These are phyloP conservation scores for Bocquillonia castaneifolia DNA, from an alignment of 441 rosid genomes.

Conservation along the genomic window DNA sequence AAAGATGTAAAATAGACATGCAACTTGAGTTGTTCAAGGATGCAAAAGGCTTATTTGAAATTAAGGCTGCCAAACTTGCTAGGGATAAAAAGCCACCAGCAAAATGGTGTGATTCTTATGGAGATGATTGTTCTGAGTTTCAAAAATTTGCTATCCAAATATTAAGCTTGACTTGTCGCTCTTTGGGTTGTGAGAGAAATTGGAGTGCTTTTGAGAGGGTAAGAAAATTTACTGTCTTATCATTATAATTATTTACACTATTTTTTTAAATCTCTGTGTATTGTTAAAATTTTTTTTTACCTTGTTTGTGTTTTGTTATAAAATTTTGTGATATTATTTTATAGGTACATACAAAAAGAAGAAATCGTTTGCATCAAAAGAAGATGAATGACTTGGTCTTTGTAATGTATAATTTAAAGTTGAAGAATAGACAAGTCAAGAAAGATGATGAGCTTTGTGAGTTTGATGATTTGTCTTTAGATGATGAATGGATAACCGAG, in stretches of 20 bases:
- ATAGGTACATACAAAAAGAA: neutral
- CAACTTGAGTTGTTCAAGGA: neutral
- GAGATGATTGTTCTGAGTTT: slow-evolving; percentile 15
- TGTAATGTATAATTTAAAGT: slow-evolving; percentile 4
- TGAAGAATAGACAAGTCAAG: neutral
- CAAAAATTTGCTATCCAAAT: slow-evolving; percentile 19
- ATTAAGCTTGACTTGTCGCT: slow-evolving; percentile 21
- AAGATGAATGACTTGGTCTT: slow-evolving; percentile 4
- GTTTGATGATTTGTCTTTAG: neutral
- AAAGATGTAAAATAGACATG: neutral
- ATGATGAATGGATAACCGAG: neutral
- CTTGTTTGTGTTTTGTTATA: neutral
- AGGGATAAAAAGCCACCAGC: neutral
- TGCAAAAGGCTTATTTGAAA: neutral
- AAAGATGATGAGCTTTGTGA: neutral
- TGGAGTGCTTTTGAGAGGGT: slow-evolving; percentile 1
- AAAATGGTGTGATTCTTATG: slow-evolving; percentile 19
- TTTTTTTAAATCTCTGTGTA: neutral
- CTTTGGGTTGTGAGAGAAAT: neutral
- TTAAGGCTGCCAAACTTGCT: neutral
- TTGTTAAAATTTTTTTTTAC: neutral
- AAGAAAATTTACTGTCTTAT: neutral
- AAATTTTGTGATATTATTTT: neutral
- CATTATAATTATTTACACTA: neutral
- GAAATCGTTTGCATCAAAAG: neutral